These are phyloP conservation scores for Miscanthus lutarioriparius DNA, from an alignment of 176 grass and related monocot species.

Conservation along the genomic window DNA sequence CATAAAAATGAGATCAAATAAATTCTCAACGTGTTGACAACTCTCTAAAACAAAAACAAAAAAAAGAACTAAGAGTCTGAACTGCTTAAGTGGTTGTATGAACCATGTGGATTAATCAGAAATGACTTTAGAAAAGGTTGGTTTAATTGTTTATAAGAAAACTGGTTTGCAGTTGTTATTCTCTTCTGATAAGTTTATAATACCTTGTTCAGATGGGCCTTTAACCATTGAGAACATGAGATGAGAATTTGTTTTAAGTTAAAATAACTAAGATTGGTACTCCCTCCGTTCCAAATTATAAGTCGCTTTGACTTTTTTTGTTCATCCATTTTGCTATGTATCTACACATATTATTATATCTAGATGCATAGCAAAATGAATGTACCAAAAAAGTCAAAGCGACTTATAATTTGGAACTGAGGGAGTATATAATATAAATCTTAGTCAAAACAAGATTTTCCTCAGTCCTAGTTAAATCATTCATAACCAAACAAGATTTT, in stretches of 20 bases:
- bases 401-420: too few relatives aligned
- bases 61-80: neutral
- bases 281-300: too few relatives aligned
- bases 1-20: neutral
- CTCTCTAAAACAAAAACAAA: neutral
- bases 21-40: neutral
- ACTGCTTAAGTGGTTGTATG: neutral
- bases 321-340: too few relatives aligned
- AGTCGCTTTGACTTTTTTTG: too few relatives aligned
- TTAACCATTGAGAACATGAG: neutral
- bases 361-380: too few relatives aligned
- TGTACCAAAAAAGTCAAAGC: too few relatives aligned
- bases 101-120: conserved; percentile 11
- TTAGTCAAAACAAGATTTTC: neutral
- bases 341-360: too few relatives aligned
- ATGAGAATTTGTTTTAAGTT: neutral
- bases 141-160: neutral
- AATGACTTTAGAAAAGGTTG: neutral
- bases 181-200: neutral
- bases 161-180: neutral
- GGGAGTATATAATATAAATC: neutral
- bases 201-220: neutral
- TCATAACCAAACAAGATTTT: neutral
- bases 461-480: neutral
- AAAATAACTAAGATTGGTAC: neutral